Conservation (phyloP, 2,329 filamentous ascomycete genomes). For the Dactylellina haptotyla region DNA sequence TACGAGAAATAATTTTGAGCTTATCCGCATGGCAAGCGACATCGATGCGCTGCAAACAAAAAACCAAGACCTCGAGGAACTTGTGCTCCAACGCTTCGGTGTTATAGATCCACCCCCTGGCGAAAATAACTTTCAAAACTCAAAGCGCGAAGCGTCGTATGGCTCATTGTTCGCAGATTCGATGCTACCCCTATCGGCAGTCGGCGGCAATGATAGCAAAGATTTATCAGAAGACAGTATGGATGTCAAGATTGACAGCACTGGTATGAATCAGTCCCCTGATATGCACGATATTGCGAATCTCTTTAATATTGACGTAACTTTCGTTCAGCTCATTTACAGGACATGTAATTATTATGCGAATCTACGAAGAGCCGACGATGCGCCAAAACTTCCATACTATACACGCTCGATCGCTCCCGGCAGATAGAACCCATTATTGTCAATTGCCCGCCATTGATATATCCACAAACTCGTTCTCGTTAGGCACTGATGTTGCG, state of each 20-base stretch:
- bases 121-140: not conserved
- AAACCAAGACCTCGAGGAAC: not conserved
- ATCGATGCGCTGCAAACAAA: not conserved
- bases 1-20: not conserved
- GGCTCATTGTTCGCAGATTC: not conserved
- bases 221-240: not conserved
- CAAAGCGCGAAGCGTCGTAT: not conserved
- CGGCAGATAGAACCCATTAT: no score
- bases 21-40: not conserved
- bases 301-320: not conserved
- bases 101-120: not conserved
- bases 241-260: not conserved
- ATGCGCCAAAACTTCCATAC: no score
- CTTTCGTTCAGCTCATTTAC: no score
- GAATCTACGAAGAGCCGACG: no score
- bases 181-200: not conserved
- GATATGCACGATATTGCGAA: no score
- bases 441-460: no score
- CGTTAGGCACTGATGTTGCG: no score
- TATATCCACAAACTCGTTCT: no score
- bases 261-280: not conserved
- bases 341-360: no score
- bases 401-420: no score
- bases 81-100: not conserved
- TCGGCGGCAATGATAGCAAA: not conserved